These are phyloP conservation scores for Mycena floridula DNA, from an alignment of 768 basidiomycete species.

Conservation along the genomic window DNA sequence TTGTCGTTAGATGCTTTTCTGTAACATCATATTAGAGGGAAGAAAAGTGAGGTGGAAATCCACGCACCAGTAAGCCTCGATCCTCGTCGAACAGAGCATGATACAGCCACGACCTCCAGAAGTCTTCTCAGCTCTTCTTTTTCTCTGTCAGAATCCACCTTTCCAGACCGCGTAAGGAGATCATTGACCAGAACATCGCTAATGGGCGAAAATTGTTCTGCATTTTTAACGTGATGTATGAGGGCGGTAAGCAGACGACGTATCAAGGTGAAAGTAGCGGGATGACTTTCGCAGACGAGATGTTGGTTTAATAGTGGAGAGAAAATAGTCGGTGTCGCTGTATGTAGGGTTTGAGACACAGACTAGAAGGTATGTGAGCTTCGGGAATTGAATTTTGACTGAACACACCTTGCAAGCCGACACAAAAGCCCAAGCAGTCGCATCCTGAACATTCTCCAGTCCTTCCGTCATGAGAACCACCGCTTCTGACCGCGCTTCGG, in stretches of 20 bases:
- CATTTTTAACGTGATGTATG: slow-evolving; percentile 73
- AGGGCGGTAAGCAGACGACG: slow-evolving; percentile 74
- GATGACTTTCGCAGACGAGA: slow-evolving; percentile 33
- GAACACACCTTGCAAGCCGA: slow-evolving; percentile 69
- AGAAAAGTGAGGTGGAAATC: not conserved
- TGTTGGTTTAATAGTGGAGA: slow-evolving; percentile 50
- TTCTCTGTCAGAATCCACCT: slow-evolving; percentile 29
- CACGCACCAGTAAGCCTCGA: slow-evolving; percentile 43
- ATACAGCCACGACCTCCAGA: slow-evolving; percentile 50
- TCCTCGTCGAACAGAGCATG: slow-evolving; percentile 64
- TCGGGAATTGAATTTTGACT: not conserved
- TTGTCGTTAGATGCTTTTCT: not conserved
- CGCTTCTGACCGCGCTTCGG: slow-evolving; percentile 46
- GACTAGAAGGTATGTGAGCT: slow-evolving; percentile 39
- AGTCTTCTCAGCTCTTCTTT: too few relatives aligned
- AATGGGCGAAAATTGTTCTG: slow-evolving; percentile 56
- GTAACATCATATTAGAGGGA: not conserved
- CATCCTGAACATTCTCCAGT: slow-evolving; percentile 48
- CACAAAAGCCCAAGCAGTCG: slow-evolving; percentile 68
- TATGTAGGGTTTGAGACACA: slow-evolving; percentile 80
- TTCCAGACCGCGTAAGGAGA: slow-evolving; percentile 17
- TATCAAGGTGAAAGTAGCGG: slow-evolving; percentile 46
- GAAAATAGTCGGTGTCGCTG: slow-evolving; percentile 60
- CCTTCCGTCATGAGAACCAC: slow-evolving; percentile 49
- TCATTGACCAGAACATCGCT: slow-evolving; percentile 47